phyloP scores from a whole-genome alignment of 192 early-diverging fungal species.

The Podila minutissima region DNA sequence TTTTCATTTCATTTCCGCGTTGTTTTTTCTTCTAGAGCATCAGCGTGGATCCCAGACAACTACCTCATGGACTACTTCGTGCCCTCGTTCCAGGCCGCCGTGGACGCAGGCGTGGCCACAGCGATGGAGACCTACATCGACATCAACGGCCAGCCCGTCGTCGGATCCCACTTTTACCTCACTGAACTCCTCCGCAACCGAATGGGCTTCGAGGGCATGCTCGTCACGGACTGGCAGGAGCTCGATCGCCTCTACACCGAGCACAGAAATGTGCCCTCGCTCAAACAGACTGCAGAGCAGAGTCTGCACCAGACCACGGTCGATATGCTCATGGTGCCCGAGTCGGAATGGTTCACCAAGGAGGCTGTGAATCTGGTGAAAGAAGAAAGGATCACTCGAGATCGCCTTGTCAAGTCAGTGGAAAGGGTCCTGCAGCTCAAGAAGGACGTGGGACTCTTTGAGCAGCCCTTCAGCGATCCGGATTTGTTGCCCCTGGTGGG shows the following conservation, averaged over 20 bases:
- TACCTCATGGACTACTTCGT: conserved; percentile 71
- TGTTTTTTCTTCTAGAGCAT: conserved; percentile 14
- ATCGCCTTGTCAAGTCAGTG: conserved; percentile 60
- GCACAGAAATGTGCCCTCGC: conserved; percentile 52
- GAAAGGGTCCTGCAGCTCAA: conserved; percentile 69
- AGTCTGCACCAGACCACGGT: conserved; percentile 58
- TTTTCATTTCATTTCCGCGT: background rate
- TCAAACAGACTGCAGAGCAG: conserved; percentile 54
- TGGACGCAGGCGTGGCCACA: conserved; percentile 66
- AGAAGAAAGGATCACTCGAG: conserved; percentile 40
- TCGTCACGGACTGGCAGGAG: conserved; percentile 71
- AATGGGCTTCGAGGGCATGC: conserved; percentile 65
- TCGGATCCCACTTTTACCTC: conserved; percentile 64
- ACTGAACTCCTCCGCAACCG: conserved; percentile 60
- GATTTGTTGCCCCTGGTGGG: conserved; percentile 55
- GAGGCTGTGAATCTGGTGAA: conserved; percentile 52
- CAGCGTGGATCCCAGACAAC: conserved; percentile 57
- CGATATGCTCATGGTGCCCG: conserved; percentile 74
- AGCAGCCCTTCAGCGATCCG: conserved; percentile 40
- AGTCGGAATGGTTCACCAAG: conserved; percentile 61
- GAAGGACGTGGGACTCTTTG: conserved; percentile 71
- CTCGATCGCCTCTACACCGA: conserved; percentile 60
- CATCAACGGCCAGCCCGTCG: conserved; percentile 67
- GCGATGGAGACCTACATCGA: conserved; percentile 73
- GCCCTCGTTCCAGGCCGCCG: conserved; percentile 67